phyloP scores from a whole-genome alignment of 345 rosid species.

The Streptanthus diversifolius region DNA sequence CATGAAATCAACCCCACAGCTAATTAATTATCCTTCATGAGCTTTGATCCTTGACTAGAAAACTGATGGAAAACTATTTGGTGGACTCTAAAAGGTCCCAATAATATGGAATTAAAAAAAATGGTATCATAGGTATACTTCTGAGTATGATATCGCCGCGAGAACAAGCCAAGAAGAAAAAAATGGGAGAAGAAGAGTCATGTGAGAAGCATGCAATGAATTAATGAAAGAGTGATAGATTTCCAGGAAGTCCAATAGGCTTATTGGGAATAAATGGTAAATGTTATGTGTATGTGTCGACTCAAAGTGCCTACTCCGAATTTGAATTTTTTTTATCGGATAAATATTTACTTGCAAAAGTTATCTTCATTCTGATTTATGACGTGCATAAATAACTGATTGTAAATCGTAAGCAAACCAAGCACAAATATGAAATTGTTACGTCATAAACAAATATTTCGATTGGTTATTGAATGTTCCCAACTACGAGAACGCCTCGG shows the following conservation, averaged over 20 bases:
- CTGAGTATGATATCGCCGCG: neutral
- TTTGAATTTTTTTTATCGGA: neutral
- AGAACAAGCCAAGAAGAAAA: neutral
- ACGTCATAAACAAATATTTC: neutral
- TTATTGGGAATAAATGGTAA: neutral
- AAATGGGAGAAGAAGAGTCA: neutral
- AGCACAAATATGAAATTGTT: neutral
- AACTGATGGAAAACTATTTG: neutral
- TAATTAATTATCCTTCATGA: too few relatives aligned
- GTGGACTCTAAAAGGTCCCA: neutral
- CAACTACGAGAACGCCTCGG: neutral
- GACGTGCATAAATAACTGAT: neutral
- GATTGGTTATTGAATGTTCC: neutral
- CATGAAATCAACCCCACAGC: neutral
- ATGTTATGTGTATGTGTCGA: neutral
- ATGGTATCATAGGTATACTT: too few relatives aligned
- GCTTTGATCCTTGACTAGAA: neutral
- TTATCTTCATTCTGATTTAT: neutral
- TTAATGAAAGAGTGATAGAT: neutral
- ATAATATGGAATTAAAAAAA: too few relatives aligned
- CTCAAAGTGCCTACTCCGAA: too few relatives aligned
- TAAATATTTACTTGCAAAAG: neutral
- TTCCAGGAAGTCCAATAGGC: neutral
- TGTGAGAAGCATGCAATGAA: neutral
- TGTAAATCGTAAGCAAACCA: neutral